A percentile compares a stretch with the other conserved stretches of the same genome.
Evolutionary conservation across 352 stramenopile genomes (phyloP).

Genomic region (Globisporangium polare): DNA sequence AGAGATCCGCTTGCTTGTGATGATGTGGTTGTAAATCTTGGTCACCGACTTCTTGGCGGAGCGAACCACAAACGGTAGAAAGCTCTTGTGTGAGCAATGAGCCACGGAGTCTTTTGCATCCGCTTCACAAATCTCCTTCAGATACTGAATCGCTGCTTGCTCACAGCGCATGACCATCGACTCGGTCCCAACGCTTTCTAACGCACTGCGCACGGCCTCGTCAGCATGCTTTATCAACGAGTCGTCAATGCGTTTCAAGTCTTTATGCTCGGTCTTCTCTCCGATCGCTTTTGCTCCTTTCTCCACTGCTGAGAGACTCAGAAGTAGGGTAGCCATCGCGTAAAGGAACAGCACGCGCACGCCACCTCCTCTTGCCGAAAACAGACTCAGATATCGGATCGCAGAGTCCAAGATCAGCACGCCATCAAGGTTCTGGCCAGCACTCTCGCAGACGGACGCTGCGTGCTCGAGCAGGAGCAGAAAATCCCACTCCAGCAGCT

Average conservation of each 20-base stretch:
- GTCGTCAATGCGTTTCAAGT: background rate
- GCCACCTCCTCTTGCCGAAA: slow-evolving; percentile 6
- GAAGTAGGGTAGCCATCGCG: slow-evolving; percentile 6
- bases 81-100: slow-evolving; percentile 12
- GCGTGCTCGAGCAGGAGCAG: slow-evolving; percentile 66
- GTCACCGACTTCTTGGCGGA: slow-evolving; percentile 38
- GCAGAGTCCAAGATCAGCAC: slow-evolving; percentile 35
- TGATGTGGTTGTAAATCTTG: slow-evolving; percentile 40
- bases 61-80: slow-evolving; percentile 33
- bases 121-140: slow-evolving; percentile 30
- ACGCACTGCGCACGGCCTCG: slow-evolving; percentile 1
- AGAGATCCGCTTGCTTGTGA: slow-evolving; percentile 19
- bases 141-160: slow-evolving; percentile 18
- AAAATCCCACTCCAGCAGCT: slow-evolving; percentile 46
- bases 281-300: background rate
- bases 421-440: slow-evolving; percentile 24
- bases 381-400: slow-evolving; percentile 25
- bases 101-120: background rate
- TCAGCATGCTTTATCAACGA: slow-evolving; percentile 1
- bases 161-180: slow-evolving; percentile 24
- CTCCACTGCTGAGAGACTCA: background rate
- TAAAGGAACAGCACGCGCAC: slow-evolving; percentile 7
- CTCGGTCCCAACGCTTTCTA: slow-evolving; percentile 8
- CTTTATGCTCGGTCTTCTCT: slow-evolving; percentile 1
- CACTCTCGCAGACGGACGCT: slow-evolving; percentile 36